phyloP scores from a whole-genome alignment of 208 protist species.

The Acanthamoeba polyphaga region DNA sequence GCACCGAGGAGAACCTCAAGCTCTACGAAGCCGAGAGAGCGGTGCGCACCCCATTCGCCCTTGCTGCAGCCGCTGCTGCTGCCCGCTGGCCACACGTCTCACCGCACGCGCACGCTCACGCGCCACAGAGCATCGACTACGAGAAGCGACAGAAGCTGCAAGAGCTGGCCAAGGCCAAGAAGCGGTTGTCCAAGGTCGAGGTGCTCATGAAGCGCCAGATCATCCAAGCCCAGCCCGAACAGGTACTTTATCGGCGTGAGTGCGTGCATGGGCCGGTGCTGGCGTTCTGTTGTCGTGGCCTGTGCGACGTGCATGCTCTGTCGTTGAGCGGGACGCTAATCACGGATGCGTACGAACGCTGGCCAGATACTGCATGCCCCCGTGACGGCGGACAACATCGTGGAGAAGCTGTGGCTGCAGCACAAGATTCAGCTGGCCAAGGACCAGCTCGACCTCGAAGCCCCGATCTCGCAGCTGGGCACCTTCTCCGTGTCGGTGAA shows the following conservation, averaged over 20 bases:
- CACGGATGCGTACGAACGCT: background rate
- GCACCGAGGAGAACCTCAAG: conserved; percentile 43
- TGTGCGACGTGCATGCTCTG: background rate
- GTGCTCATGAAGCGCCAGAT: conserved; percentile 31
- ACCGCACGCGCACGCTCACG: background rate
- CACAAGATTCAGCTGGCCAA: conserved; percentile 52
- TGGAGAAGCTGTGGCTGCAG: conserved; percentile 58
- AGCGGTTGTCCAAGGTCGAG: conserved; percentile 27
- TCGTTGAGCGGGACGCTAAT: background rate
- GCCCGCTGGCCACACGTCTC: background rate
- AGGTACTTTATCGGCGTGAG: background rate
- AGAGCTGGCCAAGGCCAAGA: conserved; percentile 12
- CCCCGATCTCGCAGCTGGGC: conserved; percentile 1
- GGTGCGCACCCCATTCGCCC: background rate
- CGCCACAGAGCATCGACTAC: conserved; percentile 22
- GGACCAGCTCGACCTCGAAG: background rate
- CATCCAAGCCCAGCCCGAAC: background rate
- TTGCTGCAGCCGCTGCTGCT: background rate
- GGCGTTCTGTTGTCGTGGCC: background rate
- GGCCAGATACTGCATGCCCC: conserved; percentile 4
- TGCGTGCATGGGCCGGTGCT: background rate
- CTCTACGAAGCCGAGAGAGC: background rate
- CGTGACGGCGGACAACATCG: conserved; percentile 26
- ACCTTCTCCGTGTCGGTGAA: conserved; percentile 26
- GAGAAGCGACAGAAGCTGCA: conserved; percentile 6